Percentiles rank a stretch among this genome's conserved stretches.
phyloP scores from a whole-genome alignment of 108 stramenopile species.

The Nitzschia inconspicua region DNA sequence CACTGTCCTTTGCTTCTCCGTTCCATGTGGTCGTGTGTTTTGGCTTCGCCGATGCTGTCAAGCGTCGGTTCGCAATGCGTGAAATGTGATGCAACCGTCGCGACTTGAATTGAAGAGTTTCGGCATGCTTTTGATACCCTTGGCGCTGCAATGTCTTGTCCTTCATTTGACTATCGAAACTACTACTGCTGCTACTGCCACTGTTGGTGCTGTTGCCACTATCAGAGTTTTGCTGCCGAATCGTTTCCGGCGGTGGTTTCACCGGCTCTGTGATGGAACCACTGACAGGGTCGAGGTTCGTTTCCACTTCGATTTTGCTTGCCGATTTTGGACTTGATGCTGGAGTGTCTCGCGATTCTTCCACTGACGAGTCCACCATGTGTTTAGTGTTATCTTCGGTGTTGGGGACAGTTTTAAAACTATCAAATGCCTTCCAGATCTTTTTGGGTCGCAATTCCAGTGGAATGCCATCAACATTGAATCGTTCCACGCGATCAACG shows the following conservation, averaged over 20 bases:
- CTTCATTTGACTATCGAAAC: no score
- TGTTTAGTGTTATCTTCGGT: background rate
- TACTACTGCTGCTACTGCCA: no score
- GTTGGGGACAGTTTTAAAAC: background rate
- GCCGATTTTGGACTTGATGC: background rate
- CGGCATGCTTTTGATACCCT: background rate
- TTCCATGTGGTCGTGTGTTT: background rate
- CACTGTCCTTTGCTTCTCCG: background rate
- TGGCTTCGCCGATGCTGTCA: background rate
- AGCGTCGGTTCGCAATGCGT: background rate
- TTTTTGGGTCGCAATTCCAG: slow-evolving; percentile 6
- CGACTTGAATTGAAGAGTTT: background rate
- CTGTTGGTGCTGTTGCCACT: background rate
- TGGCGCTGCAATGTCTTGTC: background rate
- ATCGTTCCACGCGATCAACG: no score
- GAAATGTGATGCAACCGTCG: background rate
- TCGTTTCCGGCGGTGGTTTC: background rate
- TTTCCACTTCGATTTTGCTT: background rate
- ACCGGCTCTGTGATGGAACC: background rate
- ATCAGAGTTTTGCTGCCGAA: background rate
- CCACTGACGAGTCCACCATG: background rate
- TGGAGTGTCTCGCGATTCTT: background rate
- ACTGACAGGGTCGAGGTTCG: background rate
- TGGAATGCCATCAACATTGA: slow-evolving; percentile 5
- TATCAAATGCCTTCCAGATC: slow-evolving; percentile 11